Evolutionary conservation across 768 basidiomycete species (phyloP).

Genomic region (Mycena indigotica): DNA sequence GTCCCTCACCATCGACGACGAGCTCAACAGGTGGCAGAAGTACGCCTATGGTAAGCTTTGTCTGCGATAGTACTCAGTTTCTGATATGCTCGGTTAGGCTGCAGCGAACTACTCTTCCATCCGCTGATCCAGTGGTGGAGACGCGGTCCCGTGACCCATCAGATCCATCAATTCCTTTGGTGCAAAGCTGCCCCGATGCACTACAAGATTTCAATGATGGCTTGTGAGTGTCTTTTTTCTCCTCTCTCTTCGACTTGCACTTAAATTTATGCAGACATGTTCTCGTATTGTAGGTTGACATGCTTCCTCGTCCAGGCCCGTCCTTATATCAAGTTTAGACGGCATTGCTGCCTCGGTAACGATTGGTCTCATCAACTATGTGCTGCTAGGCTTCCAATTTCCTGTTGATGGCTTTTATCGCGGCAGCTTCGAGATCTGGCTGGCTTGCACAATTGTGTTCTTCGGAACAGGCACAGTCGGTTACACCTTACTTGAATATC

Average conservation of each 20-base stretch:
- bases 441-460: conserved; percentile 77
- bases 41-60: conserved; percentile 61
- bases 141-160: conserved; percentile 74
- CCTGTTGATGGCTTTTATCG: conserved; percentile 76
- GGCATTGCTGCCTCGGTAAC: conserved; percentile 71
- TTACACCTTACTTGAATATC: conserved; percentile 72
- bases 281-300: conserved; percentile 48
- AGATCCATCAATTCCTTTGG: conserved; percentile 79
- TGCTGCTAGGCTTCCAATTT: conserved; percentile 72
- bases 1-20: conserved; percentile 83
- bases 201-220: conserved; percentile 80
- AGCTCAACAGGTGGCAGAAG: conserved; percentile 90
- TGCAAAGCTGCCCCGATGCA: conserved; percentile 66
- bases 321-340: too few relatives aligned
- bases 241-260: not conserved
- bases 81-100: too few relatives aligned
- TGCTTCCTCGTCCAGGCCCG: not conserved
- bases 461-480: conserved; percentile 73
- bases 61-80: conserved; percentile 45
- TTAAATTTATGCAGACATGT: conserved; percentile 43
- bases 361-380: conserved; percentile 71
- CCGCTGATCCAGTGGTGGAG: conserved; percentile 76
- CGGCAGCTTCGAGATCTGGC: conserved; percentile 80
- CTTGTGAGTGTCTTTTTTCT: conserved; percentile 45
- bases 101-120: conserved; percentile 74